Evolutionary conservation across 1,284 basidiomycete species (phyloP), one percentile per base, ranked within the genome.

Genomic region (Ceraceosorus bombacis): DNA sequence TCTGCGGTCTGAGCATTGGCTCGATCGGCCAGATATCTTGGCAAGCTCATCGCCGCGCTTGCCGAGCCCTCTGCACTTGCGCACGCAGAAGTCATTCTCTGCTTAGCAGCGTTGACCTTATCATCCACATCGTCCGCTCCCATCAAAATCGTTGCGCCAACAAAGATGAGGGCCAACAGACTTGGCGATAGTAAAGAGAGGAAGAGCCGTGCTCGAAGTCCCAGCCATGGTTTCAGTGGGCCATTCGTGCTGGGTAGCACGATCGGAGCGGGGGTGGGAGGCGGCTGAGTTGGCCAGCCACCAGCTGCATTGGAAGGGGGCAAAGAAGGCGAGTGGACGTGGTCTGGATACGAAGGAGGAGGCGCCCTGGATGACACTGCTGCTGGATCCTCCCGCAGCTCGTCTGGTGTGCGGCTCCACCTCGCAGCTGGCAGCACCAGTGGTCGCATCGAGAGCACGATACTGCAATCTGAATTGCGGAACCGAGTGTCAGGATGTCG

Each of bases 111-210:
- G 2, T 80, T 81, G 5, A 90, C 81, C 1, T 84, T 82, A 69
- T 82, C 82, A 65, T 90, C 83, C 1, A 88, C 84, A 7, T 86
- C 83, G 2, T 81, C 82, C 4, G 87, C 83, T 8, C 90, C 90
- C 10, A 87, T 77, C 61, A 86, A 82, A 41, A 95, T 82, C 54
- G 89, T 83, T 69, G 90, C 89, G 40, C 86, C 86, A 73, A 93
- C 85, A 73, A 95, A 90, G 65, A 92, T 77, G 61, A 95, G 84
- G 8, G 90, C 90, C 43, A 94, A 80, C 38, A 94, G 84, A 6
- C 79, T 76, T 1, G 80, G 79, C 1, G 79, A 80, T 46, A 82
- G 86, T 84, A 89, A 88, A 67, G 89, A 84, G 27, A 94, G 84
- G 36, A 88, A 87, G 51, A 93, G 83, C 49, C 90, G 82, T 65